A percentile compares a stretch with the other conserved stretches of the same genome.
Evolutionary conservation across 495 filamentous ascomycete species (phyloP).

Genomic region (Penicillium ochrochloron): DNA sequence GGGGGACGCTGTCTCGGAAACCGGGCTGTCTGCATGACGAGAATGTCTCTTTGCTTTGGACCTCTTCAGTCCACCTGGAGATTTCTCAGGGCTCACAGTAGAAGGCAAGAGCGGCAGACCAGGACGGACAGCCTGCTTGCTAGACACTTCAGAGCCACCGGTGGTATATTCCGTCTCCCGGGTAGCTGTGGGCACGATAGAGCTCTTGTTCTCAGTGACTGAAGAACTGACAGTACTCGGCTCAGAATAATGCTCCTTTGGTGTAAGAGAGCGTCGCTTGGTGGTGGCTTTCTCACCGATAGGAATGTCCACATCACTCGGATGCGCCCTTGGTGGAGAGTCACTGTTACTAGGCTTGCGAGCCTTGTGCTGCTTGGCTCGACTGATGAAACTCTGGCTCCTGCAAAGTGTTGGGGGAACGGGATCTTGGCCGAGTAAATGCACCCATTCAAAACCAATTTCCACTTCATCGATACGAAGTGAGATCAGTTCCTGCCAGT

Average conservation of each 20-base stretch:
- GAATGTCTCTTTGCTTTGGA: constrained; percentile 59
- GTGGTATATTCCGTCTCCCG: constrained; percentile 45
- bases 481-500: constrained; percentile 82
- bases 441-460: constrained; percentile 83
- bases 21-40: constrained; percentile 46
- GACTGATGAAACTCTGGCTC: constrained; percentile 56
- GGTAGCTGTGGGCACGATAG: constrained; percentile 42
- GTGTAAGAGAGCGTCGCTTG: constrained; percentile 39
- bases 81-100: constrained; percentile 34
- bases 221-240: constrained; percentile 44
- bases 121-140: constrained; percentile 25
- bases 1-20: constrained; percentile 33
- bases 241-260: constrained; percentile 43
- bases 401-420: constrained; percentile 66
- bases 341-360: constrained; percentile 38
- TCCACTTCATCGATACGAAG: constrained; percentile 73
- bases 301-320: constrained; percentile 66
- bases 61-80: constrained; percentile 52
- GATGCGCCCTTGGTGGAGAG: constrained; percentile 49
- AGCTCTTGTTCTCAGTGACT: constrained; percentile 37
- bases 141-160: constrained; percentile 32
- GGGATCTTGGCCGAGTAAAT: constrained; percentile 77
- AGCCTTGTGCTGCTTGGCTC: constrained; percentile 45
- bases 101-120: constrained; percentile 36
- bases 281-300: constrained; percentile 67